Conservation (phyloP, 768 basidiomycete species). For the Roridomyces roridus region DNA sequence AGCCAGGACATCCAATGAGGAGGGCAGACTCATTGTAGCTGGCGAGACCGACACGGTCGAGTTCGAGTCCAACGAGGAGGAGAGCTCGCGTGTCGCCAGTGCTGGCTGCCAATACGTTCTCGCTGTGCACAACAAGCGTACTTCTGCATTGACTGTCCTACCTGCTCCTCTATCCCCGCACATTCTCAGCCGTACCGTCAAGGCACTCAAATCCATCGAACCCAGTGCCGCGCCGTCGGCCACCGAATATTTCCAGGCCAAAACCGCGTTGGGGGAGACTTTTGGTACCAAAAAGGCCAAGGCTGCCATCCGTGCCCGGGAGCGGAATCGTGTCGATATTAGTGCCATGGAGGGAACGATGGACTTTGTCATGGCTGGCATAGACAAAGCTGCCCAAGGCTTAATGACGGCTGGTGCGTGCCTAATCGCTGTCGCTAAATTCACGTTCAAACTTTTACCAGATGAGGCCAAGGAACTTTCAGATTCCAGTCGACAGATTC, state of each 20-base stretch:
- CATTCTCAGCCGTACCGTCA: conserved; percentile 79
- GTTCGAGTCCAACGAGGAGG: conserved; percentile 71
- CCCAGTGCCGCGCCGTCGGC: conserved; percentile 56
- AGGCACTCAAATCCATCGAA: conserved; percentile 75
- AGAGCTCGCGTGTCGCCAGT: conserved; percentile 53
- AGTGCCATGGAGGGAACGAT: conserved; percentile 86
- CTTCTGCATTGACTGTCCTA: conserved; percentile 71
- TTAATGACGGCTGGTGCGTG: conserved; percentile 74
- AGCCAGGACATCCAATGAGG: conserved; percentile 43
- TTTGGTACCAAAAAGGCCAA: conserved; percentile 97
- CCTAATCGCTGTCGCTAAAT: too few species aligned
- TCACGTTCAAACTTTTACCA: conserved; percentile 32
- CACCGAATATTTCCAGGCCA: conserved; percentile 63
- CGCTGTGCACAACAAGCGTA: conserved; percentile 81
- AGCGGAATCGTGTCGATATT: conserved; percentile 90
- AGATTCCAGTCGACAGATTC: conserved; percentile 75
- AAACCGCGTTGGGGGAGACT: conserved; percentile 84
- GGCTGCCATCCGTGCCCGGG: conserved; percentile 80
- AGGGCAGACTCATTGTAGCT: conserved; percentile 57
- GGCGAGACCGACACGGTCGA: conserved; percentile 89
- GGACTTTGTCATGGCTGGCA: conserved; percentile 81
- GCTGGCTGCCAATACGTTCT: conserved; percentile 82
- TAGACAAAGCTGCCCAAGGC: conserved; percentile 72
- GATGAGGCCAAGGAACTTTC: conserved; percentile 72
- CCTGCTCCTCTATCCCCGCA: conserved; percentile 69